Evolutionary conservation across 73 alveolate genomes (phyloP).

Genomic region (Paramecium caudatum): DNA sequence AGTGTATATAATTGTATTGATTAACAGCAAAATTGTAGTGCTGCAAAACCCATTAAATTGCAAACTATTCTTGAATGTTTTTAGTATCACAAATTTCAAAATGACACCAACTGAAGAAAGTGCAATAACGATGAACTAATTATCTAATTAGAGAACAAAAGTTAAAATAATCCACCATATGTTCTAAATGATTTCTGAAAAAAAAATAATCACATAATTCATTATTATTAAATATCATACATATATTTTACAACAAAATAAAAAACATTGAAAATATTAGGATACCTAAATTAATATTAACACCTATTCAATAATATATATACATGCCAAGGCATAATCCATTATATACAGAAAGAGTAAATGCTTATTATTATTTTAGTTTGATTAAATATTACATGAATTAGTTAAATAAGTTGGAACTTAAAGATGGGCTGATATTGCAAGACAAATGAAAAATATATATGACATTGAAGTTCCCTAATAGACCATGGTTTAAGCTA

Average conservation of each 20-base stretch:
- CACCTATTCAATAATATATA: not conserved
- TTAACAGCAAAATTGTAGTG: not conserved
- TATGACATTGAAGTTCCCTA: not conserved
- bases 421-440: constrained; percentile 18
- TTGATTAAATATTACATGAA: not conserved
- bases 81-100: too few relatives aligned
- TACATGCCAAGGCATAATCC: constrained; percentile 18
- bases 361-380: not conserved
- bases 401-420: constrained; percentile 8
- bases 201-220: too few relatives aligned
- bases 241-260: too few relatives aligned
- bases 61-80: too few relatives aligned
- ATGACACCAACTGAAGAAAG: too few relatives aligned
- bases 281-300: too few relatives aligned
- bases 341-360: constrained; percentile 30
- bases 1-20: not conserved
- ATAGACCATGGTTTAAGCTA: constrained; percentile 18
- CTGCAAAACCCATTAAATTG: too few relatives aligned
- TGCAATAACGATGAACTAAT: too few relatives aligned
- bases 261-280: not conserved
- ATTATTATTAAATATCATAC: too few relatives aligned
- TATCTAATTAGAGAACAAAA: too few relatives aligned
- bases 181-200: too few relatives aligned
- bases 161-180: too few relatives aligned
- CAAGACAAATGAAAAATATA: constrained; percentile 29